Conservation (phyloP, 768 basidiomycete species). For the Macrolepiota dolichaula region DNA sequence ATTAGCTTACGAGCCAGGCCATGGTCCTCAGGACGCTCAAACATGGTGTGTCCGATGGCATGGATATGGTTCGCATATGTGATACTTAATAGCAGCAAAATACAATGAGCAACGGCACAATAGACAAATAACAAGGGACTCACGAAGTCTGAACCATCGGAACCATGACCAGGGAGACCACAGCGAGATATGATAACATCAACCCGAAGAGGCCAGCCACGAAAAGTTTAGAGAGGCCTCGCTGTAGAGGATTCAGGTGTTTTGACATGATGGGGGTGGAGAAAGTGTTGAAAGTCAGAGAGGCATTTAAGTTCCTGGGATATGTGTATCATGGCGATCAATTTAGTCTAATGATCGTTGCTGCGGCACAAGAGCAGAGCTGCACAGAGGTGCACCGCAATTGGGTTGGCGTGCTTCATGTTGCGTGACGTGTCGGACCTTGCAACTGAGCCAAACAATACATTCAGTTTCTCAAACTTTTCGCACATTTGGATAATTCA, state of each 20-base stretch:
- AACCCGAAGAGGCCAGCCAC: conserved; percentile 5
- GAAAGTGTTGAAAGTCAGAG: neutral
- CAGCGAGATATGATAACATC: conserved; percentile 19
- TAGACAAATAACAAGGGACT: conserved; percentile 5
- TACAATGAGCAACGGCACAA: conserved; percentile 4
- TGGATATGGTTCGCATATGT: conserved; percentile 37
- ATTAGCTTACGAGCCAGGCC: conserved; percentile 36
- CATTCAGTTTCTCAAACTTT: neutral
- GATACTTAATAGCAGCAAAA: conserved; percentile 20
- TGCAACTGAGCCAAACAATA: neutral
- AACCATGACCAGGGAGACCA: conserved; percentile 31
- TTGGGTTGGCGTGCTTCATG: neutral
- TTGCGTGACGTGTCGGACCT: conserved; percentile 10
- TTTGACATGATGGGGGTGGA: conserved; percentile 6
- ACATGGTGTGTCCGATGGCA: conserved; percentile 30
- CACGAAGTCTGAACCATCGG: conserved; percentile 37
- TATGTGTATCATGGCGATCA: neutral
- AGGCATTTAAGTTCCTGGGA: neutral
- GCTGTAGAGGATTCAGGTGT: neutral
- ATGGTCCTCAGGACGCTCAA: conserved; percentile 37
- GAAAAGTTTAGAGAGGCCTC: neutral
- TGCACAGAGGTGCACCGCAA: neutral
- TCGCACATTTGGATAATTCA: neutral
- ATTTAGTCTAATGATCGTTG: conserved; percentile 5
- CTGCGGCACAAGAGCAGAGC: conserved; percentile 11